Evolutionary conservation across 2,329 filamentous ascomycete species (phyloP).

Genomic region (Phyllosticta citrichinensis): DNA sequence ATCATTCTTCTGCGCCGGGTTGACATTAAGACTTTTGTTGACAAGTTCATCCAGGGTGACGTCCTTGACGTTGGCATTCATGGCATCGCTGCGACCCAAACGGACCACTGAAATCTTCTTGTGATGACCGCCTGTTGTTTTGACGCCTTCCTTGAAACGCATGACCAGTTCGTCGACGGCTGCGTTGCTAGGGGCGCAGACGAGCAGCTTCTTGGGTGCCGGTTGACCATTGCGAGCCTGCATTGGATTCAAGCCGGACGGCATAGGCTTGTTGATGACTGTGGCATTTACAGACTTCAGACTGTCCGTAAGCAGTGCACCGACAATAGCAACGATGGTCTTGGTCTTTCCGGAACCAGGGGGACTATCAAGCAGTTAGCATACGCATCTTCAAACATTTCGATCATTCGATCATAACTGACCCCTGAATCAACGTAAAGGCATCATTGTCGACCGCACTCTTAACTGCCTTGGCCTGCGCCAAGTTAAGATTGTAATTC

Average conservation of each 20-base stretch:
- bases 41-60: conserved; percentile 92
- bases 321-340: conserved; percentile 93
- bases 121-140: conserved; percentile 59
- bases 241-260: conserved; percentile 18
- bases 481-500: conserved; percentile 76
- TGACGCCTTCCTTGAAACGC: conserved; percentile 79
- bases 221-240: conserved; percentile 17
- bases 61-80: conserved; percentile 79
- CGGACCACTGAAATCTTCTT: conserved; percentile 81
- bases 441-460: conserved; percentile 93
- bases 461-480: conserved; percentile 83
- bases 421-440: conserved; percentile 91
- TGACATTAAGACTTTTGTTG: conserved; percentile 53
- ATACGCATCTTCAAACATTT: conserved; percentile 12
- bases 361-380: conserved; percentile 45
- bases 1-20: conserved; percentile 31
- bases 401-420: conserved; percentile 15
- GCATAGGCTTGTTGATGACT: conserved; percentile 30
- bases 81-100: conserved; percentile 81
- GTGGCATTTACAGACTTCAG: conserved; percentile 40
- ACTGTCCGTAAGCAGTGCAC: conserved; percentile 61
- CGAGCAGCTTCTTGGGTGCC: conserved; percentile 71
- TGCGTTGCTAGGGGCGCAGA: conserved; percentile 97
- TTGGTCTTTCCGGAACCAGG: conserved; percentile 98
- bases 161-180: conserved; percentile 94